These are phyloP conservation scores for Parmelia sp. DNA, from an alignment of 495 filamentous ascomycete genomes.

Conservation along the genomic window DNA sequence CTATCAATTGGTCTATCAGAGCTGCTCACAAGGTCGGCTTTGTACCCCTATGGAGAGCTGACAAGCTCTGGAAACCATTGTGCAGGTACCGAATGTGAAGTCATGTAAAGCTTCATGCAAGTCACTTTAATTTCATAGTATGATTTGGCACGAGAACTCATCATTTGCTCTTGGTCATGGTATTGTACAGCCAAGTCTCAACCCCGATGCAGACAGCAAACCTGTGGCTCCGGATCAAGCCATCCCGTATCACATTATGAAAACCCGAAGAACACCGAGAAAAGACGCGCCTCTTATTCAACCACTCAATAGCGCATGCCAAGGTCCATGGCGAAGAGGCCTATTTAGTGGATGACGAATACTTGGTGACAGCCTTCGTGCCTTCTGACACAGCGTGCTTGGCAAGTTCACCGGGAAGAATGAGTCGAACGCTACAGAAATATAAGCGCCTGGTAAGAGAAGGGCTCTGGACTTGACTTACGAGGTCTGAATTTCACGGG, in stretches of 20 bases:
- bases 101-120: too few species aligned
- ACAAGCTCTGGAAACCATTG: not conserved
- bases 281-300: slow-evolving; percentile 51
- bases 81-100: not conserved
- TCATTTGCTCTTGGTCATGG: slow-evolving; percentile 22
- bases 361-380: slow-evolving; percentile 99
- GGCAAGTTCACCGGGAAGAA: slow-evolving; percentile 95
- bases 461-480: slow-evolving; percentile 35
- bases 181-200: slow-evolving; percentile 30
- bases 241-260: slow-evolving; percentile 88
- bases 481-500: slow-evolving; percentile 98
- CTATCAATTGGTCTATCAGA: too few species aligned
- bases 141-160: slow-evolving; percentile 7
- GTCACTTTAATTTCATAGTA: too few species aligned
- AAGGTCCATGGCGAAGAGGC: slow-evolving; percentile 49
- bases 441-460: slow-evolving; percentile 21
- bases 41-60: not conserved
- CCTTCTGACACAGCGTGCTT: slow-evolving; percentile 99
- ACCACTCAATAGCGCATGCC: slow-evolving; percentile 43
- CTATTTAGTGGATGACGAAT: slow-evolving; percentile 99
- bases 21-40: not conserved
- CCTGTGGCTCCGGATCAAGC: slow-evolving; percentile 67
- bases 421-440: slow-evolving; percentile 67
- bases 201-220: slow-evolving; percentile 44
- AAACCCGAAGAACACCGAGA: slow-evolving; percentile 57